Conservation (phyloP, 345 rosid species). For the Ailanthus altissimus region DNA sequence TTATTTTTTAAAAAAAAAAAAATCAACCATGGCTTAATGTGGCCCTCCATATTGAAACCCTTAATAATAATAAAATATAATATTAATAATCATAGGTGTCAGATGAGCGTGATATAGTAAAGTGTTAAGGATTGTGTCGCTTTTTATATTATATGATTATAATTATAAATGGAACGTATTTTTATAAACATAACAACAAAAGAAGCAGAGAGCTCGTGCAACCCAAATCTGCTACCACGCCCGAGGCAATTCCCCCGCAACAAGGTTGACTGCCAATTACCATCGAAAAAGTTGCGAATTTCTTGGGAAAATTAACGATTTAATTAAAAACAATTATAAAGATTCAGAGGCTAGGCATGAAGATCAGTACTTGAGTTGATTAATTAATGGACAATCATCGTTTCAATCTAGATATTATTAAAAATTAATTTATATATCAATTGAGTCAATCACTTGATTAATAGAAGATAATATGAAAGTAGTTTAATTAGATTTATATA, state of each 20-base stretch:
- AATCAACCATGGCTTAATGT: background rate
- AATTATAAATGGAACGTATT: background rate
- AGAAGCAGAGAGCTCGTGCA: background rate
- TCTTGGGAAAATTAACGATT: conserved; percentile 10
- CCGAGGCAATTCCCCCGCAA: conserved; percentile 30
- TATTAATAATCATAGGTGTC: background rate
- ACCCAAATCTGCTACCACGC: conserved; percentile 1
- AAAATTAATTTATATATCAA: too few relatives aligned
- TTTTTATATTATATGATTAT: background rate
- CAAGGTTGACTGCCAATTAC: too few relatives aligned
- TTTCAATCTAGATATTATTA: too few relatives aligned
- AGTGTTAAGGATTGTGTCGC: background rate
- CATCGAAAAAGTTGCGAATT: conserved; percentile 21
- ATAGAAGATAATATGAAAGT: too few relatives aligned
- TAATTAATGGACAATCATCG: too few relatives aligned
- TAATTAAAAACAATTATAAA: background rate
- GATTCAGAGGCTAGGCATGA: background rate
- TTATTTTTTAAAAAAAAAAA: background rate
- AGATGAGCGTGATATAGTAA: background rate
- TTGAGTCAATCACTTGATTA: too few relatives aligned
- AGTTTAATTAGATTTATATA: too few relatives aligned
- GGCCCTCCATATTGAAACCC: too few relatives aligned
- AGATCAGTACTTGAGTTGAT: background rate
- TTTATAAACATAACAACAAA: background rate
- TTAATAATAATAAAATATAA: too few relatives aligned